These are phyloP conservation scores for Cladobotryum protrusum DNA, from an alignment of 2,329 filamentous ascomycete genomes.

Conservation along the genomic window DNA sequence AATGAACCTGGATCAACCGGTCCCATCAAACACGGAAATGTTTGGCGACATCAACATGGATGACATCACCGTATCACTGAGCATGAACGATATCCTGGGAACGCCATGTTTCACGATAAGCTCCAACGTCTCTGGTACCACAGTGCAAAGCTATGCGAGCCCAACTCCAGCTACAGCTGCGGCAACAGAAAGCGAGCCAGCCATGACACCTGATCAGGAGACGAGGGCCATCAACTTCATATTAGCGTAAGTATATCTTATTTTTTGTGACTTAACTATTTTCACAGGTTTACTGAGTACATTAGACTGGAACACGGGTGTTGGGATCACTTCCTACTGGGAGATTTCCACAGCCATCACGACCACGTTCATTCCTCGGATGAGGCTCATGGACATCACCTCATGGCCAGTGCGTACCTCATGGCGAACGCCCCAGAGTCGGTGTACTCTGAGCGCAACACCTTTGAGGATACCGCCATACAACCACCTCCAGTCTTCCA, in stretches of 20 bases:
- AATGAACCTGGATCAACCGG: conserved; percentile 7
- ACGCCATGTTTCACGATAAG: conserved; percentile 39
- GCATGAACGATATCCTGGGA: conserved; percentile 34
- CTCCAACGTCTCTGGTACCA: conserved; percentile 17
- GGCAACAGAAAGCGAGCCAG: conserved; percentile 17
- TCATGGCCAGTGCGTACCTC: conserved; percentile 39
- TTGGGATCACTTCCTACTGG: conserved; percentile 42
- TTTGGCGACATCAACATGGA: conserved; percentile 31
- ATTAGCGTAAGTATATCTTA: conserved; percentile 37
- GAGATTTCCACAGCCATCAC: conserved; percentile 31
- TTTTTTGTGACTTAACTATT: neutral
- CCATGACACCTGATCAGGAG: conserved; percentile 33
- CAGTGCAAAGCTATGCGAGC: conserved; percentile 15
- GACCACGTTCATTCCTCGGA: conserved; percentile 16
- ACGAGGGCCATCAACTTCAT: conserved; percentile 48
- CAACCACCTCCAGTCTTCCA: conserved; percentile 22
- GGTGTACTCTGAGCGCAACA: conserved; percentile 24
- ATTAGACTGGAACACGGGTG: conserved; percentile 46
- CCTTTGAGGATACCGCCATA: conserved; percentile 6
- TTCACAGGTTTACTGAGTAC: neutral
- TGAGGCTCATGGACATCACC: conserved; percentile 33
- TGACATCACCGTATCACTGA: conserved; percentile 35
- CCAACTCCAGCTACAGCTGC: conserved; percentile 11
- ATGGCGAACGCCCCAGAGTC: conserved; percentile 33
- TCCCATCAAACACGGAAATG: conserved; percentile 17